Evolutionary conservation across 2,329 filamentous ascomycete genomes (phyloP).

Genomic region (Metarhizium humberi): DNA sequence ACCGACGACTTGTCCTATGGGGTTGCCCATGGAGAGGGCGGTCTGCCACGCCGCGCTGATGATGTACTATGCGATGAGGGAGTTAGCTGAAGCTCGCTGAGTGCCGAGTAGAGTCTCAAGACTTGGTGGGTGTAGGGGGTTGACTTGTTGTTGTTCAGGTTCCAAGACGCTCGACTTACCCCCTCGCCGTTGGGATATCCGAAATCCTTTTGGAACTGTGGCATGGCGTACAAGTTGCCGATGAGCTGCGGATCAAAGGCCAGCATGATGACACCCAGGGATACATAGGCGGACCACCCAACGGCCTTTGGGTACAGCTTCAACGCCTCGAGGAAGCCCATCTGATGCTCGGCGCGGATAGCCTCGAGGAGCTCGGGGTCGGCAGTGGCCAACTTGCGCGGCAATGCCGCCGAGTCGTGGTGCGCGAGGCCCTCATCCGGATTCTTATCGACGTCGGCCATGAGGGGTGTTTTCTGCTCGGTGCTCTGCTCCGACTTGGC

Average conservation of each 20-base stretch:
- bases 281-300: slow-evolving; percentile 50
- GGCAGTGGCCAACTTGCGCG: neutral
- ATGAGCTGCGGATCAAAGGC: slow-evolving; percentile 58
- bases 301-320: slow-evolving; percentile 36
- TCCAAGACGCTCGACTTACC: slow-evolving; percentile 5
- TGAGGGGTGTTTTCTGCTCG: neutral
- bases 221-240: slow-evolving; percentile 51
- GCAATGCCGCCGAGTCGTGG: neutral
- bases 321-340: slow-evolving; percentile 30
- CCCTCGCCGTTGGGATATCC: slow-evolving; percentile 36
- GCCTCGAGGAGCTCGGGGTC: slow-evolving; percentile 22
- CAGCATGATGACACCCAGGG: slow-evolving; percentile 49
- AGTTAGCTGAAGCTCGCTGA: too few relatives aligned
- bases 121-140: too few relatives aligned
- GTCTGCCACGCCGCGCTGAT: slow-evolving; percentile 36
- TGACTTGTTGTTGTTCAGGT: too few relatives aligned
- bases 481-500: neutral
- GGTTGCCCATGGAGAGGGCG: slow-evolving; percentile 41
- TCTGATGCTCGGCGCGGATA: slow-evolving; percentile 28
- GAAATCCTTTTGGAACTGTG: slow-evolving; percentile 48
- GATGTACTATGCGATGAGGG: slow-evolving; percentile 17
- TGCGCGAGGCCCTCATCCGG: neutral
- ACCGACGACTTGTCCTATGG: slow-evolving; percentile 47
- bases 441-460: neutral
- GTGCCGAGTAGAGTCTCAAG: too few relatives aligned